phyloP scores from a whole-genome alignment of 139 green algal species.

The Tetradesmus obliquus region DNA sequence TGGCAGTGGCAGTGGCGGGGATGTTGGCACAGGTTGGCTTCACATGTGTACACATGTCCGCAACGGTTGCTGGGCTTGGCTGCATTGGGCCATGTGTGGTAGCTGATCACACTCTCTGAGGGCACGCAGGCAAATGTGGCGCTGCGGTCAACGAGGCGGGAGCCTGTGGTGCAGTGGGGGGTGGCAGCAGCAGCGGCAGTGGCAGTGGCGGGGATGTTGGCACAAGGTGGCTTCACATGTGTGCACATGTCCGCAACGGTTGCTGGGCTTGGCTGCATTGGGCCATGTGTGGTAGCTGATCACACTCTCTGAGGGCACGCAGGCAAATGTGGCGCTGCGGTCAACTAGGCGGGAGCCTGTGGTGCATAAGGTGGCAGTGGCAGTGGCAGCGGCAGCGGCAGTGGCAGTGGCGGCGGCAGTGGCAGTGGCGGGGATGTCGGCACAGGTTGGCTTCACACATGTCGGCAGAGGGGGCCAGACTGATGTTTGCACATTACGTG shows the following conservation, averaged over 20 bases:
- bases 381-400: too few relatives aligned
- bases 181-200: not conserved
- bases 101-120: constrained; percentile 58
- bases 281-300: constrained; percentile 55
- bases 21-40: too few relatives aligned
- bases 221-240: too few relatives aligned
- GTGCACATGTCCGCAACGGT: too few relatives aligned
- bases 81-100: constrained; percentile 55
- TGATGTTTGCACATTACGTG: constrained; percentile 42
- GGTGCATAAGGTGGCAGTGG: too few relatives aligned
- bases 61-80: constrained; percentile 49
- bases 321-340: constrained; percentile 59
- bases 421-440: too few relatives aligned
- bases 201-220: too few relatives aligned
- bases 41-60: too few relatives aligned
- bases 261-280: constrained; percentile 53
- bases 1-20: too few relatives aligned
- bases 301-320: constrained; percentile 70
- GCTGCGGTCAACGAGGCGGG: constrained; percentile 49
- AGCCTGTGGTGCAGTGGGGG: constrained; percentile 15
- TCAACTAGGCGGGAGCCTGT: constrained; percentile 51
- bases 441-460: too few relatives aligned
- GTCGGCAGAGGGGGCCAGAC: constrained; percentile 43
- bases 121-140: constrained; percentile 70
- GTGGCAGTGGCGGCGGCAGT: too few relatives aligned